Base-by-base conservation (phyloP, 495 filamentous ascomycete species). In the Aspergillus panamensis region DNA sequence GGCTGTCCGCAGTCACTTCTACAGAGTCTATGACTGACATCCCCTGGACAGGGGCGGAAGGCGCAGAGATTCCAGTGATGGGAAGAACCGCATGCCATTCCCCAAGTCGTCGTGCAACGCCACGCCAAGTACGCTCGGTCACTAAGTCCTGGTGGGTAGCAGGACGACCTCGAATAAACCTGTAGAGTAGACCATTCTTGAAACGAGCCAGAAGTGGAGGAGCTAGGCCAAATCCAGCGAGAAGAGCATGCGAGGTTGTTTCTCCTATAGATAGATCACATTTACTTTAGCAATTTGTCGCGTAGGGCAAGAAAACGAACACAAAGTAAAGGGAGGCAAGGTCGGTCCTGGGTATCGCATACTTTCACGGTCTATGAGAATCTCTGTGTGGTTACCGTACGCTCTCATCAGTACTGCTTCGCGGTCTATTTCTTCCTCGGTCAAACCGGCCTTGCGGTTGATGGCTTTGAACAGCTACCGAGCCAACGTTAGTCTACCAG, bases 311-410 rank as follows among this genome's bases (percentile, higher is more conserved):
- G 43, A 30, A 51, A 50, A 40, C n/a, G 29, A n/a, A 21, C 57
- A 53, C 44, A 19, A 55, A 48, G 44, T 35, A 29, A 53, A 52
- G 48, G 51, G 53, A 43, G 19, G 60, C 51, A 43, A 35, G 42
- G 17, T 17, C n/a, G 37, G 44, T 57, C 44, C 59, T 48, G 58
- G 64, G 65, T 48, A 30, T 60, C 69, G 83, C 83, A 81, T 86
- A 85, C 94, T 87, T 76, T 96, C 89, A 56, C 94, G 89, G 76
- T 99, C 95, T 75, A 99, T 97, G 61, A 99, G 83, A 50, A 97
- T 80, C 66, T 95, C 90, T 55, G 94, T 97, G 53, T 91, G 91
- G 68, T 93, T 85, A 62, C 94, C 94, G 71, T 97, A 99, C 51
- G 94, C 94, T 61, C 94, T 84, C 67, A 99, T 80, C 55, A 99